Evolutionary conservation across 768 basidiomycete genomes (phyloP), one percentile per base, ranked within the genome.

Genomic region (Cystobasidium onofrii): DNA sequence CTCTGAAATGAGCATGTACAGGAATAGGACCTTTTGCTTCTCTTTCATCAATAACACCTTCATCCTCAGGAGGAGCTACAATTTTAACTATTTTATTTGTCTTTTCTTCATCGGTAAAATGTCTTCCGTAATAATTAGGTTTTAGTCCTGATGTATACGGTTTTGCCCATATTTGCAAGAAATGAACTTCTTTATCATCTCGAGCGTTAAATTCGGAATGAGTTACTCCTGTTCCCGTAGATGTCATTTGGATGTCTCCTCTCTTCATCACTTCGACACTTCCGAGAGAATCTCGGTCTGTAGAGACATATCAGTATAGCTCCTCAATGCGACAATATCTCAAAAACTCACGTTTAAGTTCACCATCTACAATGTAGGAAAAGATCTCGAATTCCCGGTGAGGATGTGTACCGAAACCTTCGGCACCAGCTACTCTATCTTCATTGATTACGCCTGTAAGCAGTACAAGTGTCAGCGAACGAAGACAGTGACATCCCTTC

Each of bases 181-280:
- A 88, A 80, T 89, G 85, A 31, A 77, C 74, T 25, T 76, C 39
- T 73, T 71, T 70, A 73, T 52, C 82, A 81, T 74, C 73, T 25
- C 81, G 72, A 23, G 87, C 86, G 78, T 88, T 84, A 78, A 85
- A 86, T 76, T 89, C 88, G 34, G 88, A 88, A 81, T 97, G 94
- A 0, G 87, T 84, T 78, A 97, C 95, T 1, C 95, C 95, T 0
- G 89, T 93, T 12, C 94, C 94, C 0, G 94, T 88, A 0, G 89
- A 91, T 70, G 70, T 93, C 83, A 96, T 86, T 81, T 97, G 94
- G 36, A 97, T 77, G 77, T 92, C 89, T 0, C 95, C 95, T 18
- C 92, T 87, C 80, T 88, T 88, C 79, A 97, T 86, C 73, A 93
- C 84, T 80, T 98, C 95, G 67, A 86, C 85, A 82, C 95, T 95